Percentiles rank a stretch among this genome's conserved stretches.
Conservation (phyloP, 2,329 filamentous ascomycete species). For the Calonectria pauciramosa region DNA sequence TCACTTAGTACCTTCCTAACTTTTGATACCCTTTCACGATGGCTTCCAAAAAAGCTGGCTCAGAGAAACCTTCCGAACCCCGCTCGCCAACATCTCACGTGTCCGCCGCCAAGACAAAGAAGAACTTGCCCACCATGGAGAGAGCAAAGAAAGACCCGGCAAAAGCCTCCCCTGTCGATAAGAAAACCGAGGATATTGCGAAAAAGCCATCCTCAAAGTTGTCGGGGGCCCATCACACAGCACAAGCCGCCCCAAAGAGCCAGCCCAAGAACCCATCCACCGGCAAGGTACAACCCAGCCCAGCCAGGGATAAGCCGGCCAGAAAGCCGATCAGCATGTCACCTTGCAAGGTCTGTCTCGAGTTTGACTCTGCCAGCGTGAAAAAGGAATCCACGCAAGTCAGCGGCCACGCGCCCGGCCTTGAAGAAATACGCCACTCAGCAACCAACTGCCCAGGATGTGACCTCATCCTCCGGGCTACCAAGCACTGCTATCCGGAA, state of each 20-base stretch:
- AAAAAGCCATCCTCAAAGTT: background rate
- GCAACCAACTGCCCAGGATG: slow-evolving; percentile 12
- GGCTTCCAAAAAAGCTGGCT: background rate
- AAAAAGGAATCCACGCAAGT: background rate
- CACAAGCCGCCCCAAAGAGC: background rate
- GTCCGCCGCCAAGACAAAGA: background rate
- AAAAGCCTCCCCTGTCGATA: background rate
- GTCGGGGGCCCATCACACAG: background rate
- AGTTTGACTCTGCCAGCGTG: background rate
- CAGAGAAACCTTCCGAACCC: background rate
- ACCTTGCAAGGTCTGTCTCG: slow-evolving; percentile 7
- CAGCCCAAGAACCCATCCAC: slow-evolving; percentile 3
- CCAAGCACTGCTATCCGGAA: slow-evolving; percentile 24
- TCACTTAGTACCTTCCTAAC: background rate
- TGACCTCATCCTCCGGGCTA: slow-evolving; percentile 18
- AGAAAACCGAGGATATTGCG: background rate
- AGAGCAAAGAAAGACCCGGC: too few relatives aligned
- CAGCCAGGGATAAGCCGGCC: background rate
- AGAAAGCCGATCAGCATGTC: background rate
- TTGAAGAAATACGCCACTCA: slow-evolving; percentile 12
- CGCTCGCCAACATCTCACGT: background rate
- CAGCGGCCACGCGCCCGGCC: slow-evolving; percentile 2
- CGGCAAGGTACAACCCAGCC: background rate
- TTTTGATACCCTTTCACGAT: background rate
- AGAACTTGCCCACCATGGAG: background rate